Conservation (phyloP, 75 land plant species). For the Azolla pinnata region DNA sequence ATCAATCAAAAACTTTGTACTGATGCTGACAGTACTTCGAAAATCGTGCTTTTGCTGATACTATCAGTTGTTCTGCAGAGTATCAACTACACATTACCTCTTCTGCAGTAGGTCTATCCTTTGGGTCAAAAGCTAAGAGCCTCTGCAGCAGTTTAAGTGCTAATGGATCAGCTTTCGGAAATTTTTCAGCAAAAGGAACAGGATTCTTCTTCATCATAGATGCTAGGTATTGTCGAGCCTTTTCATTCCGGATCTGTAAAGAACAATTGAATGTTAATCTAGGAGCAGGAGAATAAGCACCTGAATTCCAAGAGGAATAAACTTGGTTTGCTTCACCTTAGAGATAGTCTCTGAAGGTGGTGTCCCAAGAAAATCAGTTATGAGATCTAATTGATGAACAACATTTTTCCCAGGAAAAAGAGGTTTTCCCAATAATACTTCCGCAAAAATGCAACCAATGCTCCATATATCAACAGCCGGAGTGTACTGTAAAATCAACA, state of each 20-base stretch:
- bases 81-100: conserved; percentile 11
- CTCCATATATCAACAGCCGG: conserved; percentile 96
- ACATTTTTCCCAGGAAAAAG: conserved; percentile 94
- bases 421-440: conserved; percentile 75
- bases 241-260: conserved; percentile 13
- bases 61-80: too few species aligned
- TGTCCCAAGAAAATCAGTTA: conserved; percentile 82
- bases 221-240: conserved; percentile 10
- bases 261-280: too few species aligned
- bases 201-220: conserved; percentile 9
- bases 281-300: too few species aligned
- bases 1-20: too few species aligned
- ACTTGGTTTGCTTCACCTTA: conserved; percentile 30
- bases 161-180: conserved; percentile 14
- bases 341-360: conserved; percentile 68
- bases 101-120: conserved; percentile 15
- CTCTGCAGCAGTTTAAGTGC: conserved; percentile 12
- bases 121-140: conserved; percentile 14
- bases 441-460: conserved; percentile 92
- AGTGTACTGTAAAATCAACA: conserved; percentile 52
- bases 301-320: too few species aligned
- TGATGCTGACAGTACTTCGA: too few species aligned
- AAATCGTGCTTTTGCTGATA: too few species aligned
- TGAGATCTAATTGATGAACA: conserved; percentile 80
- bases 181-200: conserved; percentile 8